Conservation (phyloP, 2,329 filamentous ascomycete species). For the Emericellopsis atlantica region DNA sequence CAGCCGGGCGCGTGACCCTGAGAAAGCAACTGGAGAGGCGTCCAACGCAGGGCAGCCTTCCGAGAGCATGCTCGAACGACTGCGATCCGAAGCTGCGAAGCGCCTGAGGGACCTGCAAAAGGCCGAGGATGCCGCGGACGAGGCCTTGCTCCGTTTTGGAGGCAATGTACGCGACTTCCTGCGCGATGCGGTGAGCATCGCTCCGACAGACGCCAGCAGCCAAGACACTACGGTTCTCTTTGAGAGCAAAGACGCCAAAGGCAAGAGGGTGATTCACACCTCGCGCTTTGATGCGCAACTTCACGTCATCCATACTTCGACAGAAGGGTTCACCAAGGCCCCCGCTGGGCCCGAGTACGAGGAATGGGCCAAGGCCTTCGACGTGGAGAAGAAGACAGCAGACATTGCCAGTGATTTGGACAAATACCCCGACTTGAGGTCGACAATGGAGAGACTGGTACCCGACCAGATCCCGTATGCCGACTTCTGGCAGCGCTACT, state of each 20-base stretch:
- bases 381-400: conserved; percentile 73
- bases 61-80: conserved; percentile 59
- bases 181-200: conserved; percentile 78
- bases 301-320: conserved; percentile 82
- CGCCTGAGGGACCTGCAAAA: conserved; percentile 79
- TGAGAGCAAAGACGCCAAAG: conserved; percentile 81
- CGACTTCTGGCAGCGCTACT: conserved; percentile 90
- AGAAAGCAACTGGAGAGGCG: conserved; percentile 27
- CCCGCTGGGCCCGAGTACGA: conserved; percentile 65
- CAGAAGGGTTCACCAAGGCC: conserved; percentile 74
- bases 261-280: conserved; percentile 88
- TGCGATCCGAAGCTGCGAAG: conserved; percentile 67
- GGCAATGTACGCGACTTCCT: conserved; percentile 82
- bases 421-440: conserved; percentile 72
- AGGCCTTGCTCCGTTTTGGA: conserved; percentile 85
- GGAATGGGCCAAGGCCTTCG: conserved; percentile 60
- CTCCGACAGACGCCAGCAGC: conserved; percentile 50
- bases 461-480: conserved; percentile 81
- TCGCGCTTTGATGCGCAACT: conserved; percentile 91
- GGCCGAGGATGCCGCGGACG: conserved; percentile 92
- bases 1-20: conserved; percentile 22
- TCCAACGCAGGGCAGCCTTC: conserved; percentile 21
- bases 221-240: conserved; percentile 62
- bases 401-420: conserved; percentile 73
- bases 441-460: conserved; percentile 92